Evolutionary conservation across 805 yeast genomes (phyloP).

Genomic region (Candida hispaniensis): DNA sequence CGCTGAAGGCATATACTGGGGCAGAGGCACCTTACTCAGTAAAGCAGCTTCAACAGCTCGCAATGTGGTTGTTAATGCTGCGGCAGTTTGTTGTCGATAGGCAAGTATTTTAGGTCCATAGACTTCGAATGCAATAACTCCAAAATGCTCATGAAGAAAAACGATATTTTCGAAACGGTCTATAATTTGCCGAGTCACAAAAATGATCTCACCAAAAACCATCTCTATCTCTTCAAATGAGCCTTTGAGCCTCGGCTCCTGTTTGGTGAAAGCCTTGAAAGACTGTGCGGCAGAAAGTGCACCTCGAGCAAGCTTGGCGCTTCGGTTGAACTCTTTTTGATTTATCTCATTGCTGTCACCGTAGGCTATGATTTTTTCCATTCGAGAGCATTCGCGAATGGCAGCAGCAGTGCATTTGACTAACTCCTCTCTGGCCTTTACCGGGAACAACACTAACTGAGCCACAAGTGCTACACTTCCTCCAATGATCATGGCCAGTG

Average conservation of each 20-base stretch:
- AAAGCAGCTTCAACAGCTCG: slow-evolving; percentile 38
- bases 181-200: slow-evolving; percentile 36
- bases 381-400: slow-evolving; percentile 33
- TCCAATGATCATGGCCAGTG: slow-evolving; percentile 42
- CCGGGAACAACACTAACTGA: slow-evolving; percentile 38
- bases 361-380: slow-evolving; percentile 33
- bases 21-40: slow-evolving; percentile 37
- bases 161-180: slow-evolving; percentile 40
- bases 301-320: slow-evolving; percentile 33
- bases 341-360: slow-evolving; percentile 32
- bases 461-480: slow-evolving; percentile 39
- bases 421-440: slow-evolving; percentile 38
- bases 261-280: slow-evolving; percentile 21
- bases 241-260: slow-evolving; percentile 42
- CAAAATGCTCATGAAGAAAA: slow-evolving; percentile 34
- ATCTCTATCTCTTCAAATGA: slow-evolving; percentile 33
- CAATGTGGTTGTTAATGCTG: slow-evolving; percentile 32
- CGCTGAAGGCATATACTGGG: slow-evolving; percentile 42
- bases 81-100: slow-evolving; percentile 38
- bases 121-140: slow-evolving; percentile 39
- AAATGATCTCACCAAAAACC: slow-evolving; percentile 37
- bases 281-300: slow-evolving; percentile 35
- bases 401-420: slow-evolving; percentile 35
- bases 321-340: slow-evolving; percentile 27
- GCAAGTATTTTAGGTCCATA: slow-evolving; percentile 33